Base-by-base conservation (phyloP, 2,329 filamentous ascomycete genomes). In the Fusarium circinatum region DNA sequence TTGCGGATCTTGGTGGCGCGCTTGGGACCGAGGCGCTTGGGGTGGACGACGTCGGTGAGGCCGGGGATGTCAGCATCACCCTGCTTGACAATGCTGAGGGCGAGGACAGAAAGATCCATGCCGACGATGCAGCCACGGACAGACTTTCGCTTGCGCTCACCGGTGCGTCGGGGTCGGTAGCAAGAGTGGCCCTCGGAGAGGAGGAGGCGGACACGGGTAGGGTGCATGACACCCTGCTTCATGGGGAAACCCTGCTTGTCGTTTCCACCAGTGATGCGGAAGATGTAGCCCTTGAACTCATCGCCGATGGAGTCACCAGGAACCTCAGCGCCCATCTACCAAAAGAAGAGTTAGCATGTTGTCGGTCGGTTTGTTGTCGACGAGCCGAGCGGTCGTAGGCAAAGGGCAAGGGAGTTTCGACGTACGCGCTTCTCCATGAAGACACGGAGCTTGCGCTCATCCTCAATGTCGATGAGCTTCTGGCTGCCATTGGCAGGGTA, bases 221-320 rank as follows among this genome's bases (percentile, higher is more conserved):
- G 95, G 87, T 97, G 94, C 91, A 99, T 96, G 86, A 97, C 94
- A 91, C 96, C 96, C 93, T 99, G 97, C 95, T 99, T 99, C 96
- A 99, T 99, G 82, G 96, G 96, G 92, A 99, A 99, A 90, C 96
- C 96, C 91, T 99, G 97, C 94, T 99, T 99, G 94, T 99, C 96
- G 93, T 99, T 99, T 85, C 97, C 96, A 84, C 96, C 97, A 83
- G 96, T 99, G 90, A 99, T 98, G 86, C 92, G 93, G 93, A 99
- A 95, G 89, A 99, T 92, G 91, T 99, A 99, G 87, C 96, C 96
- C 91, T 98, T 98, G 94, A 97, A 99, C 89, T 99, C 96, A 85
- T 98, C 95, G 84, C 96, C 96, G 83, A 99, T 91, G 84, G 92
- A 93, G 89, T 99, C 97, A 83, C 93, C 96, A 81, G 93, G 88